Evolutionary conservation across 768 basidiomycete species (phyloP).

Genomic region (Baorangia bicolor): DNA sequence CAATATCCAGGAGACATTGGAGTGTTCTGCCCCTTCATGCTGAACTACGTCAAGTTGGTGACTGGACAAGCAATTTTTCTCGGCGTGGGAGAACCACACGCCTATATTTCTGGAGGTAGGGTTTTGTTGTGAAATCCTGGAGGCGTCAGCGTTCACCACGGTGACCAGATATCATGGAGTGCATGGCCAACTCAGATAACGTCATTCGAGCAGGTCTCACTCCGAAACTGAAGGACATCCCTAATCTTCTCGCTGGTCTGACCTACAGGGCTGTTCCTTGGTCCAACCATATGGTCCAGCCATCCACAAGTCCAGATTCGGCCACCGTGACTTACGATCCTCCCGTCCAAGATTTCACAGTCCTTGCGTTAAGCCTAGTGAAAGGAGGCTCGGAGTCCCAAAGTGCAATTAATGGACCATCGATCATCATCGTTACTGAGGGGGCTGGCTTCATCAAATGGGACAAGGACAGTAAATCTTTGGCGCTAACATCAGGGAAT

Average conservation of each 20-base stretch:
- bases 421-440: constrained; percentile 73
- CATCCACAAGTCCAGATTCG: constrained; percentile 46
- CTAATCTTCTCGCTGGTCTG: constrained; percentile 82
- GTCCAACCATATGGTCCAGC: constrained; percentile 66
- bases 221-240: constrained; percentile 92
- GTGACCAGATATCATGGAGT: constrained; percentile 88
- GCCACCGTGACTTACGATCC: constrained; percentile 75
- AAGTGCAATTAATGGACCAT: constrained; percentile 73
- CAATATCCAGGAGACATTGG: constrained; percentile 95
- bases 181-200: constrained; percentile 99
- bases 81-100: constrained; percentile 95
- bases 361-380: constrained; percentile 59
- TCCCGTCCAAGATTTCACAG: constrained; percentile 91
- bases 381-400: constrained; percentile 52
- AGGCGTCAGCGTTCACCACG: not conserved
- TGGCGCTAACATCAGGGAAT: constrained; percentile 60
- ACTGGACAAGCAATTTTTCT: constrained; percentile 93
- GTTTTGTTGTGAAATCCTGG: not conserved
- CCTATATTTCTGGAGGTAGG: constrained; percentile 90
- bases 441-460: constrained; percentile 61
- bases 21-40: constrained; percentile 84
- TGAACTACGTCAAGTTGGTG: constrained; percentile 80
- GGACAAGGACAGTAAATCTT: constrained; percentile 34
- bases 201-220: constrained; percentile 98
- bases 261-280: constrained; percentile 79